A percentile compares a stretch with the other conserved stretches of the same genome.
Conservation (phyloP, 805 yeast species). For the Cyberlindnera galapagoensis region DNA sequence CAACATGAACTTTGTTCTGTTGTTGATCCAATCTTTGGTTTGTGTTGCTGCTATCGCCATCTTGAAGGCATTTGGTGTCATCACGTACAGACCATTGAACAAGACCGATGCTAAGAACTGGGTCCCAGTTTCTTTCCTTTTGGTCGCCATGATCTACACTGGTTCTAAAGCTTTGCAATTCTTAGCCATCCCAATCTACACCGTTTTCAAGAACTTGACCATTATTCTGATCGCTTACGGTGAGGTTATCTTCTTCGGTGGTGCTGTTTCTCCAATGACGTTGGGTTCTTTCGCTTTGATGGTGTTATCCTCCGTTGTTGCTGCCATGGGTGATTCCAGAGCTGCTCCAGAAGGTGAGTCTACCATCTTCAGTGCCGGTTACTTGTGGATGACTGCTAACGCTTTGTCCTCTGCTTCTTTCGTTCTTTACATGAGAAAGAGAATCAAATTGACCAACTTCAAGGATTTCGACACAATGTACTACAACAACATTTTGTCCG, state of each 20-base stretch:
- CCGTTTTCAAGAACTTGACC: slow-evolving; percentile 96
- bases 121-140: slow-evolving; percentile 86
- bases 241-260: slow-evolving; percentile 96
- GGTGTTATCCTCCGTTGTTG: slow-evolving; percentile 94
- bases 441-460: slow-evolving; percentile 94
- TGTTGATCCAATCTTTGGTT: slow-evolving; percentile 84
- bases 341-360: slow-evolving; percentile 27
- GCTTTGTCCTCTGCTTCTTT: slow-evolving; percentile 92
- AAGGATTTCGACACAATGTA: slow-evolving; percentile 97
- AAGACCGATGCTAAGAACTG: slow-evolving; percentile 88
- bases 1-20: slow-evolving; percentile 79
- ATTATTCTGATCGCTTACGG: slow-evolving; percentile 96
- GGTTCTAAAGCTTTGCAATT: slow-evolving; percentile 91
- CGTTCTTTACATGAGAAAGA: slow-evolving; percentile 92
- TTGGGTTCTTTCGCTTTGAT: slow-evolving; percentile 82
- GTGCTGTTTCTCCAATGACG: slow-evolving; percentile 83
- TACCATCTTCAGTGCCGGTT: slow-evolving; percentile 54
- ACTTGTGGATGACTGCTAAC: slow-evolving; percentile 95
- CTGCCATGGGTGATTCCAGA: slow-evolving; percentile 77
- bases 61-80: slow-evolving; percentile 68
- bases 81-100: slow-evolving; percentile 83
- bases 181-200: slow-evolving; percentile 91
- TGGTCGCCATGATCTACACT: slow-evolving; percentile 93
- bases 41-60: slow-evolving; percentile 68
- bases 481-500: slow-evolving; percentile 90